Base-by-base conservation (phyloP, 1,284 basidiomycete species). In the Puccinia sorghi region DNA sequence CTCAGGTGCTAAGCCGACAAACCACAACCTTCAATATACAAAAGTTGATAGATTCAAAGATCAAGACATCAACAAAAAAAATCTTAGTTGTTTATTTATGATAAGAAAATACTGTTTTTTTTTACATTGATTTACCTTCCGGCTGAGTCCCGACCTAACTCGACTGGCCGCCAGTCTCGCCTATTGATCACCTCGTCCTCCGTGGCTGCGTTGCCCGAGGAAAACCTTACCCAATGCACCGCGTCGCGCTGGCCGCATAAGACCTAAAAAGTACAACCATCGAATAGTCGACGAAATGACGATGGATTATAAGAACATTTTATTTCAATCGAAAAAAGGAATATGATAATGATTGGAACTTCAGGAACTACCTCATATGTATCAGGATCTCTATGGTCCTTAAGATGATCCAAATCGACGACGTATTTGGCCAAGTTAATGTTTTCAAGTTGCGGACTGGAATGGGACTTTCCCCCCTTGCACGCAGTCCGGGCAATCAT, bases 221-320 rank as follows among this genome's bases (percentile, higher is more conserved):
- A 59, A 59, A 59, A 59, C 3, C 57, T 59, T 22, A 39, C 57
- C 57, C 57, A 59, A 37, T 59, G 57, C 27, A 59, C 57, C 57
- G 57, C 57, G 7, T 59, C 57, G 57, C 57, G 57, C 57, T 39
- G 27, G 57, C 57, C 57, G 20, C 57, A 59, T 7, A 59, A 37
- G 57, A 59, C 27, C 57, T 59, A 37, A 39, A 59, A 32, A 32
- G 32, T 32, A 32, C 32, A 32, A 4, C 32, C 32, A 32, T 32
- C 32, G 32, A 32, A 32, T 32, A 32, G 32, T 4, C 32, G 32
- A 32, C 32, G 32, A 32, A 32, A 32, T 32, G 32, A 32, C 32
- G 4, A 2, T 32, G 32, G 32, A 37, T 59, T 20, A 11, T 59
- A 27, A 59, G 37, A 37, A 4, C 4, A 37, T 59, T 37, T 15